phyloP scores from a whole-genome alignment of 257 asterid genomes.

The Mentha longifolia region DNA sequence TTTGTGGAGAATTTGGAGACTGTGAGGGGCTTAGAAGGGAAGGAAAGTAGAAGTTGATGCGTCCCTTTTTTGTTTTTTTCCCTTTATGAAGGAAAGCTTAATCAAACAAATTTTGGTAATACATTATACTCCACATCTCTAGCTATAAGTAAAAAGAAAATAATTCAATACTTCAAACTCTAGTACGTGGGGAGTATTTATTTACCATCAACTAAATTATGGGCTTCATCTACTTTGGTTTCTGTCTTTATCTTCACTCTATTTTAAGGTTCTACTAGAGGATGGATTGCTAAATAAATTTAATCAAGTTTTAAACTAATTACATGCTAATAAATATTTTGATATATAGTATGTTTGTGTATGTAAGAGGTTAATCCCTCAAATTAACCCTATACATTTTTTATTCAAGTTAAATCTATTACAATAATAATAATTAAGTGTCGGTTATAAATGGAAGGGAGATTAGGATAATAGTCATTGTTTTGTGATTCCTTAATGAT shows the following conservation, averaged over 20 bases:
- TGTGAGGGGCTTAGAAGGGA: conserved; percentile 47
- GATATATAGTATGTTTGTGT: too few relatives aligned
- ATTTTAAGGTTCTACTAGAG: background rate
- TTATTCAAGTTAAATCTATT: too few relatives aligned
- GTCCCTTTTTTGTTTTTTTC: conserved; percentile 21
- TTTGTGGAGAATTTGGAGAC: conserved; percentile 3
- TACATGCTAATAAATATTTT: background rate
- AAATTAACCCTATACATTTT: too few relatives aligned
- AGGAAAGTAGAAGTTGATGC: conserved; percentile 48
- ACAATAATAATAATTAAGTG: too few relatives aligned
- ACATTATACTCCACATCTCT: too few relatives aligned
- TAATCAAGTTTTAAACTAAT: background rate
- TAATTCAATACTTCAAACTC: background rate
- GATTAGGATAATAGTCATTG: too few relatives aligned
- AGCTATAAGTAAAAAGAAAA: too few relatives aligned
- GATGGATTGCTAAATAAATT: background rate
- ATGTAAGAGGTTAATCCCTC: background rate
- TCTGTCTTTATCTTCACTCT: background rate
- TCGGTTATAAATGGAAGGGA: too few relatives aligned
- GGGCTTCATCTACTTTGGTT: conserved; percentile 32
- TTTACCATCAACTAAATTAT: conserved; percentile 23
- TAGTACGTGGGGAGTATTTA: background rate
- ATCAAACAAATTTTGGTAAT: too few relatives aligned
- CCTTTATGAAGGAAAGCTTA: background rate
- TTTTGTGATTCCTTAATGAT: background rate